Conservation (phyloP, 2,329 filamentous ascomycete species). For the Colletotrichum abscissum region DNA sequence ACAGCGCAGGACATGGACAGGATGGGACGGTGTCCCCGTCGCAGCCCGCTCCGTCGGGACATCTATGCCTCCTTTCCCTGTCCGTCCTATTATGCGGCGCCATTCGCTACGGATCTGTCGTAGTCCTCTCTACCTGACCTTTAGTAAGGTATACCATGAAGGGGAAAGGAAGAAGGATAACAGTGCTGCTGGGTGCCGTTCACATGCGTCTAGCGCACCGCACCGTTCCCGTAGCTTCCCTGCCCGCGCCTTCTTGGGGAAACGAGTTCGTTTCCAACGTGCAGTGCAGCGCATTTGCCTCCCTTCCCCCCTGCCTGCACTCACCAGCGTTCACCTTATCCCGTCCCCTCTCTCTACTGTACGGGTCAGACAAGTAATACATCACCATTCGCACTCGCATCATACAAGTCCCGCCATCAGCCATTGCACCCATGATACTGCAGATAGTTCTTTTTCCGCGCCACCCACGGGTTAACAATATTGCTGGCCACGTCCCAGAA, state of each 20-base stretch:
- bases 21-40: background rate
- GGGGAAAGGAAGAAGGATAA: background rate
- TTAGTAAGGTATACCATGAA: background rate
- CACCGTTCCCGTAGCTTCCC: conserved; percentile 20
- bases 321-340: conserved; percentile 1
- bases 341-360: background rate
- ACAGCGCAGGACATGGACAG: background rate
- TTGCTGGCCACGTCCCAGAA: background rate
- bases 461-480: background rate
- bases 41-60: conserved; percentile 24
- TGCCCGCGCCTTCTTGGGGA: conserved; percentile 1
- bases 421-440: background rate
- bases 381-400: conserved; percentile 19
- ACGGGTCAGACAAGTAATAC: conserved; percentile 4
- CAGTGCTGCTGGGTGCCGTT: background rate
- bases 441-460: background rate
- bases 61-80: conserved; percentile 29
- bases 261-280: conserved; percentile 29
- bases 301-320: background rate
- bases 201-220: conserved; percentile 22
- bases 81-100: background rate
- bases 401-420: background rate
- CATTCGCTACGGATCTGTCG: background rate
- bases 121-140: background rate
- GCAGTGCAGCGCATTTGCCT: conserved; percentile 24